These are phyloP conservation scores for Mariannaea sp. DNA, from an alignment of 2,329 filamentous ascomycete species.

Conservation along the genomic window DNA sequence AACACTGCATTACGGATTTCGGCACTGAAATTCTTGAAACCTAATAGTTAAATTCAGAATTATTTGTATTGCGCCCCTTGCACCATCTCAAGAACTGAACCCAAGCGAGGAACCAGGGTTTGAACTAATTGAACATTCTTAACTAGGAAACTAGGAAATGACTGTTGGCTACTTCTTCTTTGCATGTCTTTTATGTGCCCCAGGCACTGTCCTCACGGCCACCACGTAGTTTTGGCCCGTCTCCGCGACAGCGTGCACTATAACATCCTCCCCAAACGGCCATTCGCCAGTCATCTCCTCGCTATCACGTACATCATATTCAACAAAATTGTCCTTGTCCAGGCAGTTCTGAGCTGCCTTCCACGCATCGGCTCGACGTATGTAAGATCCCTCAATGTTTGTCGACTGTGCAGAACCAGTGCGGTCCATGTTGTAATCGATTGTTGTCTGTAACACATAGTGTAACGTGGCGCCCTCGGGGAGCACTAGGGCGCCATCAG, in stretches of 20 bases:
- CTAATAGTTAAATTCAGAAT: too few species aligned
- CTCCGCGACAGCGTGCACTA: constrained; percentile 49
- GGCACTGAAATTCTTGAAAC: too few species aligned
- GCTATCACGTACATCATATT: constrained; percentile 45
- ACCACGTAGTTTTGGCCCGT: constrained; percentile 49
- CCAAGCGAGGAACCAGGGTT: too few species aligned
- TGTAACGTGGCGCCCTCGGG: constrained; percentile 38
- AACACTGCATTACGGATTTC: too few species aligned
- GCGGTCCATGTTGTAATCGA: constrained; percentile 48
- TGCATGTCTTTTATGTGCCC: constrained; percentile 17
- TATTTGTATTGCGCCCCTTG: too few species aligned
- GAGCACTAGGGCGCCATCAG: constrained; percentile 29
- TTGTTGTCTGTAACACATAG: constrained; percentile 49
- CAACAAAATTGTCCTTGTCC: constrained; percentile 37
- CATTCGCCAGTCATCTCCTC: constrained; percentile 41
- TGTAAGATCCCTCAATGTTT: constrained; percentile 48
- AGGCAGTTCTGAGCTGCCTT: constrained; percentile 43
- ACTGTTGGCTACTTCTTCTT: too few species aligned
- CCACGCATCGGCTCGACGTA: constrained; percentile 40
- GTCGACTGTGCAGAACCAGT: constrained; percentile 41
- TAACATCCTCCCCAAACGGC: constrained; percentile 52
- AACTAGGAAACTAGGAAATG: too few species aligned
- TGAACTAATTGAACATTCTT: too few species aligned
- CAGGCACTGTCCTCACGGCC: constrained; percentile 42
- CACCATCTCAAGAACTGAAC: too few species aligned